These are phyloP conservation scores for Zizania latifolia DNA, from an alignment of 176 grass and related monocot species.

Conservation along the genomic window DNA sequence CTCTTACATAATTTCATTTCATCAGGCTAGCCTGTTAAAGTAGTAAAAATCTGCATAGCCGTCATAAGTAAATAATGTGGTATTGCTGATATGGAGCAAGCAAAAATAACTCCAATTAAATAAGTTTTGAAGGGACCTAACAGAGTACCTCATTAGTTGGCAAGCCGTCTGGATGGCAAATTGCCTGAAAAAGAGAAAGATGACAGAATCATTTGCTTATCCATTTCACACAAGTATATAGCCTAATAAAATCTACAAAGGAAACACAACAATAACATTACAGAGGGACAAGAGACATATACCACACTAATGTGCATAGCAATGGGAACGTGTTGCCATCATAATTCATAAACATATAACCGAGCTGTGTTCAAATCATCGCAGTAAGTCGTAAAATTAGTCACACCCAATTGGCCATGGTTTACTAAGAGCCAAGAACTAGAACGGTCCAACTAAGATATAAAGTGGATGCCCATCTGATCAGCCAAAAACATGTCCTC, in stretches of 20 bases:
- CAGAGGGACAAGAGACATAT: not conserved
- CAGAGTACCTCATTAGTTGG: conserved; percentile 44
- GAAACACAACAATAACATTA: not conserved
- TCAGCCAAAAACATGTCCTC: not conserved
- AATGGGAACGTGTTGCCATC: not conserved
- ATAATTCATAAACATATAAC: not conserved
- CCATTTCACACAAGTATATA: not conserved
- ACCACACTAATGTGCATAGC: not conserved
- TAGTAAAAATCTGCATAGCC: not conserved
- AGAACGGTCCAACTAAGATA: not conserved
- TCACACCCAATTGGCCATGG: not conserved
- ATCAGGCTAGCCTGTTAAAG: not conserved
- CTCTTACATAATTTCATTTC: not conserved
- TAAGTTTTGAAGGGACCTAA: not conserved
- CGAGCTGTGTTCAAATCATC: not conserved
- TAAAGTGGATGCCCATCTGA: not conserved
- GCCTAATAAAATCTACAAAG: not conserved
- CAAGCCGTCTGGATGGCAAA: conserved; percentile 44
- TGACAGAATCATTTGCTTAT: not conserved
- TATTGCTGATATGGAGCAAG: not conserved
- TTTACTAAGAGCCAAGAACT: not conserved
- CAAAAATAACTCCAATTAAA: not conserved
- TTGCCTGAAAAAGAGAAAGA: conserved; percentile 41
- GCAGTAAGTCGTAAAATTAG: not conserved
- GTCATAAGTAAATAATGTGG: not conserved